Evolutionary conservation across 805 yeast species (phyloP), one percentile per base, ranked within the genome.

Genomic region (Limtongia smithiae): DNA sequence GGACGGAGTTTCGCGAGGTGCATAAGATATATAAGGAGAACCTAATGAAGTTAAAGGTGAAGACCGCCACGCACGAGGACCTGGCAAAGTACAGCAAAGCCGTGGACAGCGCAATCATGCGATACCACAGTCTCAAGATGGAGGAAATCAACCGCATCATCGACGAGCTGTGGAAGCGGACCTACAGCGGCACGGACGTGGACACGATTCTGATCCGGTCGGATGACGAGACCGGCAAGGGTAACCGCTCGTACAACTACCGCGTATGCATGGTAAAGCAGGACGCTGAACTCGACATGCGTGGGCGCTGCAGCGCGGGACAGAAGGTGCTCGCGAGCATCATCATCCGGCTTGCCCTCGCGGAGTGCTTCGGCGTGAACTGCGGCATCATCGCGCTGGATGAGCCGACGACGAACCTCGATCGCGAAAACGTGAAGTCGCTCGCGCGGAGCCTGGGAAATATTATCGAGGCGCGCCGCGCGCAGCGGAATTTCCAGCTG

Each of bases 241-340:
- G 73, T 2, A 50, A 74, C 70, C 9, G 57, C 31, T 50, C 59
- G 18, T 57, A 57, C 32, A 57, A 57, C 44, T 57, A 57, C 48
- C 50, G 60, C 4, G 60, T 93, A 17, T 95, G 90, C 20, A 93
- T 93, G 98, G 81, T 82, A 51, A 93, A 93, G 65, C 87, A 85
- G 61, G 91, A 85, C 51, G 85, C 82, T 1, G 97, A 93, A 65
- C 71, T 93, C 41, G 99, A 93, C 64, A 93, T 93, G 99, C 77
- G 99, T 54, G 99, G 98, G 0, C 71, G 98, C 50, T 93, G 99
- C 65, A 87, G 96, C 1, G 97, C 98, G 0, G 99, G 99, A 0
- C 99, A 93, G 67, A 87, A 89, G 62, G 97, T 93, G 3, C 68
- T 93, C 39, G 96, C 97, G 0, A 83, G 94, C 34, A 90, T 93